phyloP scores from a whole-genome alignment of 1,139 yeast species.

The Debaryomyces sp. region DNA sequence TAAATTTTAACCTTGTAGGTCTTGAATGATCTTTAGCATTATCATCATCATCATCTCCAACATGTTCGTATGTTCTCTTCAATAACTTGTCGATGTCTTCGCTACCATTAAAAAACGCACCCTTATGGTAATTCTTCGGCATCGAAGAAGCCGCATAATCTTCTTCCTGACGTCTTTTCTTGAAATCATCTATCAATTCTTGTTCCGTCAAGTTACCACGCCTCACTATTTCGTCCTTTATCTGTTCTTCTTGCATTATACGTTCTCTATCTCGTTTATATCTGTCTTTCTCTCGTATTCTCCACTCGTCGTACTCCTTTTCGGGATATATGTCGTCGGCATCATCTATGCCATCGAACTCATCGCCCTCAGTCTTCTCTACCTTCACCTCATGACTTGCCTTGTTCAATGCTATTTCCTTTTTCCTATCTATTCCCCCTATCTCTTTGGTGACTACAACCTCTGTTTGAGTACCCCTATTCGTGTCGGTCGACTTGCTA shows the following conservation, averaged over 20 bases:
- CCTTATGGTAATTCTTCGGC: conserved; percentile 7
- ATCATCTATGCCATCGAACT: conserved; percentile 39
- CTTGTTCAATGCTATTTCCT: conserved; percentile 11
- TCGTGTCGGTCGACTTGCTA: neutral
- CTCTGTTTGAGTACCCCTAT: conserved; percentile 6
- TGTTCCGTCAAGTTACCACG: conserved; percentile 17
- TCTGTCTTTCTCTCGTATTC: conserved; percentile 32
- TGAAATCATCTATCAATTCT: conserved; percentile 12
- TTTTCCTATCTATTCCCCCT: neutral
- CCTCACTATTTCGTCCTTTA: conserved; percentile 23
- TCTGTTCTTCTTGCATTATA: conserved; percentile 25
- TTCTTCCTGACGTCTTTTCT: conserved; percentile 6
- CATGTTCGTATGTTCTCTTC: conserved; percentile 17
- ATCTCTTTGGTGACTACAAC: neutral
- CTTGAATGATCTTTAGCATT: conserved; percentile 23
- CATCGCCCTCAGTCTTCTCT: conserved; percentile 8
- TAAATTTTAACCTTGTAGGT: conserved; percentile 21
- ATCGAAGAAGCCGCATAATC: neutral
- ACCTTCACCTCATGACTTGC: conserved; percentile 9
- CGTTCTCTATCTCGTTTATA: conserved; percentile 29
- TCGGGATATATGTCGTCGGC: conserved; percentile 45
- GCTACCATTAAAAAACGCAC: conserved; percentile 16
- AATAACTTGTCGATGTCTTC: conserved; percentile 15
- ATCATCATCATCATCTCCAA: conserved; percentile 18
- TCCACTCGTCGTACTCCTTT: conserved; percentile 41